Base-by-base conservation (phyloP, 2,329 filamentous ascomycete genomes). In the Cladosporium sp. region DNA sequence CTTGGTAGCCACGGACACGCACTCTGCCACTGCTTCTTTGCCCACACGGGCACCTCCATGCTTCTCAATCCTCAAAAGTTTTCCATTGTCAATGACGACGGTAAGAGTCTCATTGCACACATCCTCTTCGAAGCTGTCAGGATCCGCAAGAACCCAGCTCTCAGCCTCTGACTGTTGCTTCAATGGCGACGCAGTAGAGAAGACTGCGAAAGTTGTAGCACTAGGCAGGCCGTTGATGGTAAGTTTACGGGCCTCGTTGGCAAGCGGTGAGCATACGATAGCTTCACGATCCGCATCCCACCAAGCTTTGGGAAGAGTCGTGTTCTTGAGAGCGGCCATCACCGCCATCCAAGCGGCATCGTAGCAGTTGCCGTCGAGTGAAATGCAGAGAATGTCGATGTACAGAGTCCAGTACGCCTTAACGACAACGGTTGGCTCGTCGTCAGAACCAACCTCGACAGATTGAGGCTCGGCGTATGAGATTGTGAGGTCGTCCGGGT, bases 381-480 rank as follows among this genome's bases (percentile, higher is more conserved):
- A 96, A 70, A 99, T 89, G 79, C 97, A 95, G 74, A 97, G 86
- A n/a, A 97, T 84, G 75, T 98, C 94, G 70, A 99, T 91, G 78
- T 97, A 97, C 23, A 99, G 86, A 11, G 91, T 89, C 95, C 94
- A 99, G 78, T 96, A 98, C 0, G 90, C 95, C 76, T 91, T 94
- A 13, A 94, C 78, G 68, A 88, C 83, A 8, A 76, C 76, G 48
- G 73, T 70, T 16, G 77, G 72, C 63, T 81, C 78, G 4, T 83
- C 81, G 25, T 84, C 81, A 18, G 82, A 81, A 18, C 79, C 80
- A 51, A 56, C 54, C 21, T 63, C 60, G 23, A 51, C 49, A 21
- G 60, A 56, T 28, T 82, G 77, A n/a, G 70, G 71, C 58, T 71
- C 70, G 21, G 81, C 79, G 65, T 85, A 81, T 34, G 81, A 75